Percentiles rank a stretch among this genome's conserved stretches.
Evolutionary conservation across 106 monocot species (phyloP).

Genomic region (Ottelia alismoides): DNA sequence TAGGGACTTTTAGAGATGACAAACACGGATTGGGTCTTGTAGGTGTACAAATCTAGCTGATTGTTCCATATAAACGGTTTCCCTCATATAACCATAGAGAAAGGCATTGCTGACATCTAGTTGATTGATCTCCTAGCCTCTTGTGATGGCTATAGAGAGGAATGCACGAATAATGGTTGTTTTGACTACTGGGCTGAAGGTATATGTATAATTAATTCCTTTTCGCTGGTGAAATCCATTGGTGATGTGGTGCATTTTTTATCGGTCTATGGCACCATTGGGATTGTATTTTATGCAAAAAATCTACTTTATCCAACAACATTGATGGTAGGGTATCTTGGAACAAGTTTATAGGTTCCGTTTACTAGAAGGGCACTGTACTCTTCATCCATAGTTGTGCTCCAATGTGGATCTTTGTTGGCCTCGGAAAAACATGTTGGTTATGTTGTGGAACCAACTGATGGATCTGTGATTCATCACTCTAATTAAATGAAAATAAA

Average conservation of each 20-base stretch:
- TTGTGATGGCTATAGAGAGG: background rate
- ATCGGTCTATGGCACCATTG: background rate
- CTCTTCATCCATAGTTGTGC: background rate
- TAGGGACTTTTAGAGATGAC: background rate
- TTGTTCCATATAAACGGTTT: slow-evolving; percentile 1
- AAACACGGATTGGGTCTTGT: background rate
- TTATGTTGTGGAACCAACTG: background rate
- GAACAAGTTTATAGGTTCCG: background rate
- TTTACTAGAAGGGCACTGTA: background rate
- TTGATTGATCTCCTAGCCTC: background rate
- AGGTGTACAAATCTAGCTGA: background rate
- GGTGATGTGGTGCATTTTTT: background rate
- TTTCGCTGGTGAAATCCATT: background rate
- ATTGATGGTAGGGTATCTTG: background rate
- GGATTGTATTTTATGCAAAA: background rate
- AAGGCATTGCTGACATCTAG: background rate
- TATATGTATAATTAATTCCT: background rate
- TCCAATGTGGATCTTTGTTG: background rate
- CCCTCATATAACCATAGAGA: background rate
- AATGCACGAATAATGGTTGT: background rate
- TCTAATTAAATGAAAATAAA: too few relatives aligned
- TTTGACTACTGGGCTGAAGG: background rate
- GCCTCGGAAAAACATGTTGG: background rate
- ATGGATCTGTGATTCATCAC: too few relatives aligned
- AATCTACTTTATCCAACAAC: background rate